A percentile compares a stretch with the other conserved stretches of the same genome.
These are phyloP conservation scores for Sporisorium scitamineum DNA, from an alignment of 1,284 basidiomycete genomes.

Conservation along the genomic window DNA sequence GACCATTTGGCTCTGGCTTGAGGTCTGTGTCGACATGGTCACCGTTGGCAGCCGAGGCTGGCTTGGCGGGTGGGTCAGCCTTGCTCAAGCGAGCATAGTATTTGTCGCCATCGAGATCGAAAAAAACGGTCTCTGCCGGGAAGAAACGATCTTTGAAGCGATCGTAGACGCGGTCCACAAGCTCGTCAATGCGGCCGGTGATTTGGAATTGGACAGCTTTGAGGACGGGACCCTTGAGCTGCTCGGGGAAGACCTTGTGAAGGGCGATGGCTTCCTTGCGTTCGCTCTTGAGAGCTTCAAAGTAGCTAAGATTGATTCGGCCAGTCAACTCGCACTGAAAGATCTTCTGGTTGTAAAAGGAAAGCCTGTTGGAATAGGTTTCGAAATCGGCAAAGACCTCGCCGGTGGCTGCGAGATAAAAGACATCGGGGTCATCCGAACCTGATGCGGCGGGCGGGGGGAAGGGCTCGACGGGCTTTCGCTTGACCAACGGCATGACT, in stretches of 20 bases:
- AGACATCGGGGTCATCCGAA: constrained; percentile 64
- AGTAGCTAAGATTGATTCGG: constrained; percentile 91
- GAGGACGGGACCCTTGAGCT: constrained; percentile 89
- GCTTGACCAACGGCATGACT: constrained; percentile 65
- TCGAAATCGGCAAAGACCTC: constrained; percentile 68
- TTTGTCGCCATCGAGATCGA: constrained; percentile 71
- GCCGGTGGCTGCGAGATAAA: constrained; percentile 63
- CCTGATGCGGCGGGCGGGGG: constrained; percentile 50
- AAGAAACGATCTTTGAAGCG: constrained; percentile 96
- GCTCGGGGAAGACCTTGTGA: constrained; percentile 89
- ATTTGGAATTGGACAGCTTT: constrained; percentile 90
- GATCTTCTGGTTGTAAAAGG: constrained; percentile 90
- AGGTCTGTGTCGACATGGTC: constrained; percentile 17
- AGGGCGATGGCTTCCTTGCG: constrained; percentile 85
- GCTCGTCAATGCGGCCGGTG: constrained; percentile 90
- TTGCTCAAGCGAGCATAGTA: constrained; percentile 81
- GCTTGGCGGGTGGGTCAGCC: constrained; percentile 75
- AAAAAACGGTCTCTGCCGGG: constrained; percentile 75
- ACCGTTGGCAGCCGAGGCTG: background rate
- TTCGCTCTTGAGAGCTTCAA: constrained; percentile 91
- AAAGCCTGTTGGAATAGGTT: constrained; percentile 86
- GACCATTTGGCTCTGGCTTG: constrained; percentile 35
- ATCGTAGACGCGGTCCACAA: constrained; percentile 93
- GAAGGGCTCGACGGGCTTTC: constrained; percentile 61
- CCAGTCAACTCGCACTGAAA: constrained; percentile 96